These are phyloP conservation scores for Podaxis sp. DNA, from an alignment of 768 basidiomycete genomes.

Conservation along the genomic window DNA sequence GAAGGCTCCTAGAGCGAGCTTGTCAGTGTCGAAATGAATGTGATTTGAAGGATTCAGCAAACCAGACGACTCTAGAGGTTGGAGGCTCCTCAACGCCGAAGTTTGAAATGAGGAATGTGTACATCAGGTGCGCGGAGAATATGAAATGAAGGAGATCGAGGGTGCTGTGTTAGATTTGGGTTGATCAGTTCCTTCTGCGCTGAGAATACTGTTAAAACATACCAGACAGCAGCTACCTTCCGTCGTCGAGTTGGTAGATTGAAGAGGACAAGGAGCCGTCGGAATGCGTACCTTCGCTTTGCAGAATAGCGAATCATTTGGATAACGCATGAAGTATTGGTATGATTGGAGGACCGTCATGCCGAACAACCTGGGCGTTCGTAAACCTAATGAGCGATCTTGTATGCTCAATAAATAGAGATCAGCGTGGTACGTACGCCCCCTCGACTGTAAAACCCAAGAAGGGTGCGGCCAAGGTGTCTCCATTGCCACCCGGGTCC, in stretches of 20 bases:
- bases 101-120: slow-evolving; percentile 2
- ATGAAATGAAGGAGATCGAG: neutral
- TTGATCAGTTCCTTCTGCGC: neutral
- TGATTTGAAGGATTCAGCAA: neutral
- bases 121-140: neutral
- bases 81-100: neutral
- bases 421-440: neutral
- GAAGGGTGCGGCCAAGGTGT: neutral
- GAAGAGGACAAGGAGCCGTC: neutral
- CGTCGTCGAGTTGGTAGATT: neutral
- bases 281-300: neutral
- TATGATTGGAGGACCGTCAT: slow-evolving; percentile 2
- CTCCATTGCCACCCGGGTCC: neutral
- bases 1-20: neutral
- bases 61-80: neutral
- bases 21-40: no score
- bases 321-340: slow-evolving; percentile 5
- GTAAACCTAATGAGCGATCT: neutral
- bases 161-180: neutral
- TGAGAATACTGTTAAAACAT: neutral
- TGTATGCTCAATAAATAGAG: neutral
- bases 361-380: neutral
- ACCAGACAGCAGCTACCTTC: neutral
- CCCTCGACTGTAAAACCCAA: neutral
- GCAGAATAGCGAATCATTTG: neutral